Conservation (phyloP, 306 rosid genomes). For the Luffa acutangula region DNA sequence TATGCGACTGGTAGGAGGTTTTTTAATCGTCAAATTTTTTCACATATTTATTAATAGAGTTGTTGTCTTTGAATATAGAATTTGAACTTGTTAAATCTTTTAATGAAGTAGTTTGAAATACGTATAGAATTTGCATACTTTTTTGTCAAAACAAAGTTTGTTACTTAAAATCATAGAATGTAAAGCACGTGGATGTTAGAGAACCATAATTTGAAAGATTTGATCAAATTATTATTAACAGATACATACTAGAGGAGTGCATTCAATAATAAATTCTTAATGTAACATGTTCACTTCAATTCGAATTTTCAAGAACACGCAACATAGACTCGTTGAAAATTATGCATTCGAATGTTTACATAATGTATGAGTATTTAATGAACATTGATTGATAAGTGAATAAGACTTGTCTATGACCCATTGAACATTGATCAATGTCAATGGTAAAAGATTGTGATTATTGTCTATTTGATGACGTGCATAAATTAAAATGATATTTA, state of each 20-base stretch:
- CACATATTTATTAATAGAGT: no score
- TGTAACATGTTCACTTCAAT: not conserved
- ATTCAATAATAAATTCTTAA: not conserved
- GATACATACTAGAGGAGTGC: not conserved
- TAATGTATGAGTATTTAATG: not conserved
- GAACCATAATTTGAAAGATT: not conserved
- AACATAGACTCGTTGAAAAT: not conserved
- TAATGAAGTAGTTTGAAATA: not conserved
- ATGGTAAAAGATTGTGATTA: not conserved
- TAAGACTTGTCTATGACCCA: not conserved
- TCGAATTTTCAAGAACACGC: not conserved
- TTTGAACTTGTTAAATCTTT: no score
- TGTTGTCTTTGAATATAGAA: no score
- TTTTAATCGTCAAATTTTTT: no score
- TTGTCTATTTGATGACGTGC: not conserved
- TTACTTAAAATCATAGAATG: not conserved
- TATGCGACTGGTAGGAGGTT: no score
- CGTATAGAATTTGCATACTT: not conserved
- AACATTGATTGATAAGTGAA: not conserved
- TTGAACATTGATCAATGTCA: not conserved
- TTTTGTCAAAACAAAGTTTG: not conserved
- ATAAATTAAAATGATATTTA: not conserved
- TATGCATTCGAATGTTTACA: not conserved
- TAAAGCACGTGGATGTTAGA: not conserved
- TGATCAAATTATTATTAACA: not conserved